Evolutionary conservation across 306 rosid species (phyloP).

Genomic region (Parietaria judaica): DNA sequence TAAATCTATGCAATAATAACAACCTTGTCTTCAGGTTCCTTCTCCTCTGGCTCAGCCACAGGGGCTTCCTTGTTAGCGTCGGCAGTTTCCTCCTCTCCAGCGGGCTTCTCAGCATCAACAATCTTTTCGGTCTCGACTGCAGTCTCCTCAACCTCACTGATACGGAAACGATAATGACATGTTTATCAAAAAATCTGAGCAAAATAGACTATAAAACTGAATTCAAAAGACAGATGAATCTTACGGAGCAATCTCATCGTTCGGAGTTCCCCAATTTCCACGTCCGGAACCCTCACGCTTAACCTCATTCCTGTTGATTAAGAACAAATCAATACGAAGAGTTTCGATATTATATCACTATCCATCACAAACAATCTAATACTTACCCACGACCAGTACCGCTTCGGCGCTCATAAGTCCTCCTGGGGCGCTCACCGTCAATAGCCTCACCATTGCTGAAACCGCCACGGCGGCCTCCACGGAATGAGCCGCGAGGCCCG

Average conservation of each 20-base stretch:
- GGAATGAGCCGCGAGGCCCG: constrained; percentile 43
- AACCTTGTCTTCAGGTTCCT: constrained; percentile 90
- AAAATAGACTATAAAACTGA: background rate
- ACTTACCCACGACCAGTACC: constrained; percentile 70
- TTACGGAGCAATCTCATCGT: constrained; percentile 48
- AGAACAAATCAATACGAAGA: background rate
- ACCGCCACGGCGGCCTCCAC: constrained; percentile 50
- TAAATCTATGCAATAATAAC: background rate
- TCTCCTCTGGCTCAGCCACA: constrained; percentile 54
- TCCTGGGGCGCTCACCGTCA: constrained; percentile 49
- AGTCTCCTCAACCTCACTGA: constrained; percentile 58
- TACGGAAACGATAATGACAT: background rate
- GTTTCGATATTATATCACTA: background rate
- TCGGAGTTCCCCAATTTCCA: constrained; percentile 53
- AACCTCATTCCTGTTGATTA: constrained; percentile 29
- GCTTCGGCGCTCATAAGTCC: constrained; percentile 47
- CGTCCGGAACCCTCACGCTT: constrained; percentile 63
- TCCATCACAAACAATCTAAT: background rate
- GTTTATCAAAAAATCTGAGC: background rate
- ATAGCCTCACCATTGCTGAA: constrained; percentile 39
- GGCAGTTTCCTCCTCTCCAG: constrained; percentile 38
- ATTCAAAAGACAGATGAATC: constrained; percentile 6
- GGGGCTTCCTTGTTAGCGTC: constrained; percentile 69
- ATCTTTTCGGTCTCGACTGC: constrained; percentile 53
- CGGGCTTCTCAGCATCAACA: constrained; percentile 57